These are phyloP conservation scores for Backusella psychrophila DNA, from an alignment of 192 early-diverging fungal species.

Conservation along the genomic window DNA sequence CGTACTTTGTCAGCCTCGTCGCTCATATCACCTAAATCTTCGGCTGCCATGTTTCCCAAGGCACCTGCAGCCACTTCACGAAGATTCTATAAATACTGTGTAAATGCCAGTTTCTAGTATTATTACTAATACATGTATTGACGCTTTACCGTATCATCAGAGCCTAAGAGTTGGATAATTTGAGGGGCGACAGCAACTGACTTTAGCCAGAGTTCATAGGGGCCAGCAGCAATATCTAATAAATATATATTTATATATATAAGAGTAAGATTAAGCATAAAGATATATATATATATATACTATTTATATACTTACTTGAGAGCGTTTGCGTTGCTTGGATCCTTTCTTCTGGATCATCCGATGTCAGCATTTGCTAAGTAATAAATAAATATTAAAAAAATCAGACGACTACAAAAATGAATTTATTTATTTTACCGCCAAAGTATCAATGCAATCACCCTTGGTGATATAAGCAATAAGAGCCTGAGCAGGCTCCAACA, in stretches of 20 bases:
- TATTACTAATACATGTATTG: neutral
- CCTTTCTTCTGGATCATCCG: constrained; percentile 16
- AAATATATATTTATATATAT: too few relatives aligned
- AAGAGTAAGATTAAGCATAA: neutral
- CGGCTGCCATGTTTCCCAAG: constrained; percentile 90
- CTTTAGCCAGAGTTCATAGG: constrained; percentile 31
- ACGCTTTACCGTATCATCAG: constrained; percentile 9
- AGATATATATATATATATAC: too few relatives aligned
- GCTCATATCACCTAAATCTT: constrained; percentile 28
- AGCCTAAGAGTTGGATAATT: constrained; percentile 21
- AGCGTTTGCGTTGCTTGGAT: constrained; percentile 22
- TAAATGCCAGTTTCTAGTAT: neutral
- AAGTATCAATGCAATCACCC: constrained; percentile 27
- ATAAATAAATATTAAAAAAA: neutral
- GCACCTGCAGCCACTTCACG: constrained; percentile 91
- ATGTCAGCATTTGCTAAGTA: constrained; percentile 16
- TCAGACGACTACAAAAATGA: neutral
- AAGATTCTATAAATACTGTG: constrained; percentile 48
- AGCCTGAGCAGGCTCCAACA: constrained; percentile 29
- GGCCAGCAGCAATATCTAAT: constrained; percentile 37
- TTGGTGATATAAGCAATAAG: constrained; percentile 23
- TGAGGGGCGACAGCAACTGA: constrained; percentile 23
- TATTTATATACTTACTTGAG: constrained; percentile 17
- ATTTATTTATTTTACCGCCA: constrained; percentile 20
- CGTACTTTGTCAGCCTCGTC: constrained; percentile 70